Evolutionary conservation across 768 basidiomycete genomes (phyloP).

Genomic region (Tricholoma bakamatsutake): DNA sequence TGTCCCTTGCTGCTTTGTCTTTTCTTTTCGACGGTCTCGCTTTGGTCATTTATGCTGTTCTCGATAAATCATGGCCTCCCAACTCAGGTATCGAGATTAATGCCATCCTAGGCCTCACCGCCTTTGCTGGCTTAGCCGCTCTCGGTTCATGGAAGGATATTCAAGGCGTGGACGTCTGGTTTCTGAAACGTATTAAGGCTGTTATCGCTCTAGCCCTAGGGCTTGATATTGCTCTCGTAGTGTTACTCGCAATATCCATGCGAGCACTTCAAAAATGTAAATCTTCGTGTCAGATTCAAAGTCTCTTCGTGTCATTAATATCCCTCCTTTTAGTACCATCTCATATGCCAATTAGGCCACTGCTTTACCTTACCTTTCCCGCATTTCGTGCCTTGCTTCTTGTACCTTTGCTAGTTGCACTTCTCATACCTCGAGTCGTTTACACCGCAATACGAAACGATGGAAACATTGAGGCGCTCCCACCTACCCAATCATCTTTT

Average conservation of each 20-base stretch:
- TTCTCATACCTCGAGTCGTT: constrained; percentile 58
- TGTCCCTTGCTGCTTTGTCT: constrained; percentile 64
- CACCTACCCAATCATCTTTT: constrained; percentile 44
- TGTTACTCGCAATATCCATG: constrained; percentile 42
- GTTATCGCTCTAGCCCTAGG: constrained; percentile 48
- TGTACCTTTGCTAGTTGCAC: constrained; percentile 49
- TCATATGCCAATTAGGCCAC: constrained; percentile 21
- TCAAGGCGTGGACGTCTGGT: constrained; percentile 65
- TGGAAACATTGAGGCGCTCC: constrained; percentile 33
- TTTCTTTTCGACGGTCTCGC: constrained; percentile 76
- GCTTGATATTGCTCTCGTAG: constrained; percentile 56
- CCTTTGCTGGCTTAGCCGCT: constrained; percentile 67
- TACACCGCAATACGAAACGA: constrained; percentile 49
- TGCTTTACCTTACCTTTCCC: constrained; percentile 45
- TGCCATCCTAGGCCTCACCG: constrained; percentile 60
- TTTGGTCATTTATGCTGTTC: constrained; percentile 58
- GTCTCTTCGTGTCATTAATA: constrained; percentile 4
- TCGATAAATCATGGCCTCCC: constrained; percentile 60
- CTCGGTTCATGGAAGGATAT: constrained; percentile 79
- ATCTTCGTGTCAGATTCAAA: constrained; percentile 9
- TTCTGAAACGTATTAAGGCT: constrained; percentile 47
- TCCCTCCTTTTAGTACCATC: not conserved
- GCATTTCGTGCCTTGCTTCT: constrained; percentile 62
- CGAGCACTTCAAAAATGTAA: constrained; percentile 30
- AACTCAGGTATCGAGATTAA: constrained; percentile 62